Conservation (phyloP, 2,329 filamentous ascomycete species). For the Aspergillus viridinutans region DNA sequence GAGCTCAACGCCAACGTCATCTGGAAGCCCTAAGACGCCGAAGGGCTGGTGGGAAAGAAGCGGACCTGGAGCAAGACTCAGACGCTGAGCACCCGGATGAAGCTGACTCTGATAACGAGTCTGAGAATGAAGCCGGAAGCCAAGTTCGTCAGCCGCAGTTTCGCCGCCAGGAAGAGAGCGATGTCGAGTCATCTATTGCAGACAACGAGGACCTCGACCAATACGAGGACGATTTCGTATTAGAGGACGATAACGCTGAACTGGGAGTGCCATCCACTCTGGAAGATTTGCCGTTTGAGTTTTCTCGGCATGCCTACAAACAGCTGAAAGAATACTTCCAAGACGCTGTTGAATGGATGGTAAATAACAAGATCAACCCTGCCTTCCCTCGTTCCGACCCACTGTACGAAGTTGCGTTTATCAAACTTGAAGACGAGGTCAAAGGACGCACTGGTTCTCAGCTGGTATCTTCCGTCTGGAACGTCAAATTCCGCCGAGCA, state of each 20-base stretch:
- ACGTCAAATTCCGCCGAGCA: conserved; percentile 59
- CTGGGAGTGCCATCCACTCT: conserved; percentile 53
- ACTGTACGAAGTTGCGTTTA: conserved; percentile 65
- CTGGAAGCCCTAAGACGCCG: conserved; percentile 42
- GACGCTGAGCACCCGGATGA: conserved; percentile 10
- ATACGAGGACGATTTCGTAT: conserved; percentile 62
- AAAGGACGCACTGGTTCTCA: conserved; percentile 65
- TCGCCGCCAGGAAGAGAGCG: conserved; percentile 23
- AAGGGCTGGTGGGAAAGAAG: conserved; percentile 36
- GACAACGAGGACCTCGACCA: conserved; percentile 47
- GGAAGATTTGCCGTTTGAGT: conserved; percentile 62
- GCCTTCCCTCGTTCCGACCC: conserved; percentile 60
- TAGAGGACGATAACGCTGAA: conserved; percentile 56
- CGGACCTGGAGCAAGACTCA: not conserved
- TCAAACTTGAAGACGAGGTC: conserved; percentile 68
- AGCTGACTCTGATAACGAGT: conserved; percentile 13
- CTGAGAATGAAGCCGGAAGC: conserved; percentile 12
- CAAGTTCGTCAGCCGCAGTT: conserved; percentile 16
- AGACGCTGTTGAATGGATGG: conserved; percentile 73
- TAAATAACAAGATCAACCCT: conserved; percentile 73
- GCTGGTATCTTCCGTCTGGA: conserved; percentile 69
- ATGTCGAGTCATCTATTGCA: conserved; percentile 25
- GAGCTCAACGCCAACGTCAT: conserved; percentile 36
- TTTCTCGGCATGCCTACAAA: conserved; percentile 62
- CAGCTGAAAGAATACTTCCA: conserved; percentile 69